Evolutionary conservation across 768 basidiomycete species (phyloP).

Genomic region (Nidula microcarpa): DNA sequence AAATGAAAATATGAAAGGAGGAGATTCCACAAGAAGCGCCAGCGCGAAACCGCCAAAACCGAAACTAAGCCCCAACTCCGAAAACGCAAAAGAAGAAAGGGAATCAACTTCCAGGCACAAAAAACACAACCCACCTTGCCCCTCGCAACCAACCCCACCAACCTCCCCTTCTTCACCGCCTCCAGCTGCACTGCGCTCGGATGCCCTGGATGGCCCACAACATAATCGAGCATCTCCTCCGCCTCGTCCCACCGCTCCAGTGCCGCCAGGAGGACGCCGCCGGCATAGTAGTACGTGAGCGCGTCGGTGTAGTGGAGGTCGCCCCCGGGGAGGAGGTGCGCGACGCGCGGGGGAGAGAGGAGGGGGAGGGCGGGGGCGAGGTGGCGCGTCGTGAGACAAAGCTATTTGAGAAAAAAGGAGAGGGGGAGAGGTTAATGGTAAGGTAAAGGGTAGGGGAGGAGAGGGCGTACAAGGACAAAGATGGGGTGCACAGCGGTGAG

Average conservation of each 20-base stretch:
- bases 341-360: slow-evolving; percentile 58
- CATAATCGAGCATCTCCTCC: slow-evolving; percentile 78
- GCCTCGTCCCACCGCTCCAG: slow-evolving; percentile 68
- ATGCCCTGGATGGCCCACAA: slow-evolving; percentile 59
- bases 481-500: slow-evolving; percentile 41
- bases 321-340: slow-evolving; percentile 37
- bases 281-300: slow-evolving; percentile 81
- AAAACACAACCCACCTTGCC: slow-evolving; percentile 52
- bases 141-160: slow-evolving; percentile 74
- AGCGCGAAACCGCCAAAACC: no score
- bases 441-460: neutral
- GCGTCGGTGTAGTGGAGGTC: slow-evolving; percentile 78
- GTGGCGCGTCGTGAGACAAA: slow-evolving; percentile 51
- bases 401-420: slow-evolving; percentile 27
- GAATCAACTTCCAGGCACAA: neutral
- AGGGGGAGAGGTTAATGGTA: slow-evolving; percentile 1
- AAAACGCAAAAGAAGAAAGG: no score
- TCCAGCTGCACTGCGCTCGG: slow-evolving; percentile 77
- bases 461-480: slow-evolving; percentile 53
- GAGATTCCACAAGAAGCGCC: no score
- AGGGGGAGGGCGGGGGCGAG: slow-evolving; percentile 59
- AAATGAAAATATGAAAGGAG: no score
- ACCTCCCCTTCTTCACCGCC: slow-evolving; percentile 77
- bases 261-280: slow-evolving; percentile 65
- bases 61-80: no score